Base-by-base conservation (phyloP, 1,284 basidiomycete species). In the Trametes pubescens region DNA sequence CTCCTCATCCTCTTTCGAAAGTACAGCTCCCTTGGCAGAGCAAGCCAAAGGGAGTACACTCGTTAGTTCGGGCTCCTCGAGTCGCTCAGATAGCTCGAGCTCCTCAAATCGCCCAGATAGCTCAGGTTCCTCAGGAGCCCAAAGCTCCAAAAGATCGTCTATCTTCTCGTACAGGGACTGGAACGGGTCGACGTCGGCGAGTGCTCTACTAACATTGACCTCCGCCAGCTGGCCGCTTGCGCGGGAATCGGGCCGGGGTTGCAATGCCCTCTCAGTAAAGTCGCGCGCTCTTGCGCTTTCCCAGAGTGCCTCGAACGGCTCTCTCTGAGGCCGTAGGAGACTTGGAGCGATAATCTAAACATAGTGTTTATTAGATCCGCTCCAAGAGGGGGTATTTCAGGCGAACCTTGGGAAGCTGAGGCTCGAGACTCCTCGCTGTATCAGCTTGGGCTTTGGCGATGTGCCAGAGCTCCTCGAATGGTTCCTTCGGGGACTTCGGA, bases 391-490 rank as follows among this genome's bases (percentile, higher is more conserved):
- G 14, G 2, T 2, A 10, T 13, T 16, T 3, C 14, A 38, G 37
- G 10, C 37, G 37, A 13, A 38, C 37, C 37, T 38, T 16, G 37
- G 49, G 9, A 2, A 18, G 18, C 3, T 26, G 11, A n/a, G 32
- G 24, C 24, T 22, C 49, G 16, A 51, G 18, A 16, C 16, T 26
- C 32, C 29, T 11, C 49, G n/a, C 29, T 14, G 29, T 51, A 16
- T 34, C 24, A 18, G 21, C 8, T 14, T 35, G 37, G 37, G 37
- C 3, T 16, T 38, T 38, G 37, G 37, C 37, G 37, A 38, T 38
- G 8, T 54, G 24, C 52, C 52, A 54, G n/a, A 54, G n/a, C 35
- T 43, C 52, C 38, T 40, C 52, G 22, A 54, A 43, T 22, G 52
- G 22, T 13, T 32, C 26, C 16, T n/a, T 29, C 4, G 24, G 48